phyloP scores from a whole-genome alignment of 2,329 filamentous ascomycete genomes.

The Ascochyta clinopodiicola region DNA sequence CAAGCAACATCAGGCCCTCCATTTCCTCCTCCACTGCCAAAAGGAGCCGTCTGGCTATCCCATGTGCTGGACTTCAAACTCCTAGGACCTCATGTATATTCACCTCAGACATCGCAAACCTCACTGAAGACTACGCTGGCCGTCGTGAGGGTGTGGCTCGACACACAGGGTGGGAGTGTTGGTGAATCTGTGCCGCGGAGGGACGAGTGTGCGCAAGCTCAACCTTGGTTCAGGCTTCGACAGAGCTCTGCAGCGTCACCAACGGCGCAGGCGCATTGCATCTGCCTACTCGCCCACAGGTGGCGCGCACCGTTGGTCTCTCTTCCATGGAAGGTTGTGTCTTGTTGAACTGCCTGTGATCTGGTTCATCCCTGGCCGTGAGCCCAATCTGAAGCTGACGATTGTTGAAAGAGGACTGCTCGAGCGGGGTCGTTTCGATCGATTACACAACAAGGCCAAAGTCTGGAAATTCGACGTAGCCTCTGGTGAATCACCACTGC shows the following conservation, averaged over 20 bases:
- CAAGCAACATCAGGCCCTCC: constrained; percentile 9
- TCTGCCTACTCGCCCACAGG: constrained; percentile 7
- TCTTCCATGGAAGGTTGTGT: neutral
- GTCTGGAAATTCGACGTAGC: neutral
- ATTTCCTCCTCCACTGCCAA: neutral
- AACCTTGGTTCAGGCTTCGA: constrained; percentile 8
- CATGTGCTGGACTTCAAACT: neutral
- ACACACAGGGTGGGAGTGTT: neutral
- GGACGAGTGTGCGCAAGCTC: neutral
- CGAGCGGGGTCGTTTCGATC: constrained; percentile 10
- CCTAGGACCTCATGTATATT: constrained; percentile 4
- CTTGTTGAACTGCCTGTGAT: constrained; percentile 1
- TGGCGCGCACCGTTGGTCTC: neutral
- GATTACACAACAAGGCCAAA: constrained; percentile 7
- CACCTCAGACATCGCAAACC: neutral
- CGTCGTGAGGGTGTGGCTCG: constrained; percentile 1
- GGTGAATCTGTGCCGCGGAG: constrained; percentile 1
- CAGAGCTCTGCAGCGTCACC: constrained; percentile 3
- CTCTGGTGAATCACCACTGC: constrained; percentile 13
- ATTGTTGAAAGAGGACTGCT: neutral
- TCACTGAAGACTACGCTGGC: constrained; percentile 6
- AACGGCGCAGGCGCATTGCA: constrained; percentile 10
- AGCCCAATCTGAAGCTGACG: constrained; percentile 4
- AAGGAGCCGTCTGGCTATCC: neutral
- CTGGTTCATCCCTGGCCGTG: constrained; percentile 5